Evolutionary conservation across 768 basidiomycete species (phyloP), one percentile per base, ranked within the genome.

Genomic region (Hygrophoropsis aurantiaca): DNA sequence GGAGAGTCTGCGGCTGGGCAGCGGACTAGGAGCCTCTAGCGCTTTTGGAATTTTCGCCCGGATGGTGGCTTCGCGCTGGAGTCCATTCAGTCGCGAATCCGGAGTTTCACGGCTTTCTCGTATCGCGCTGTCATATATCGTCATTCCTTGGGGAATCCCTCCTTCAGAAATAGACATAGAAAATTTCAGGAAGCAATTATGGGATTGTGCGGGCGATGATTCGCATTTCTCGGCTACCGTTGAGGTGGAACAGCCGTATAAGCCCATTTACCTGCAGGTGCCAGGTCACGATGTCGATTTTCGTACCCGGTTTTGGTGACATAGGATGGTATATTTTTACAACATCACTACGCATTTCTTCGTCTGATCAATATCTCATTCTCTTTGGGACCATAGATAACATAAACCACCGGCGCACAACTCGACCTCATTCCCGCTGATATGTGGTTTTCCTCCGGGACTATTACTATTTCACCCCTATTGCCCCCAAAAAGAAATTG

Each of bases 121-220:
- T 9, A 58, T 62, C 11, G 56, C 60, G 11, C 52, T 62, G 52
- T 60, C 10, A 50, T 62, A 46, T 44, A 63, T 33, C 61, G 63
- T 20, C 58, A 58, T 15, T 44, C 60, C 27, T 52, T 48, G 18
- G 49, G 44, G 16, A n/a, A 45, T 13, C 52, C 48, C 19, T 30
- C 54, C 3, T 46, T 18, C 44, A 54, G 57, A 24, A 58, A 50
- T 36, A 18, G 18, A 19, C 13, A 19, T 63, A 11, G 54, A 56
- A 11, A 49, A 41, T 11, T 63, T 61, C 42, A 44, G 32, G 34
- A 51, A 51, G 20, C 56, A 58, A 11, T 51, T 63, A 34, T 32
- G 55, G 35, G 38, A 24, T 16, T 63, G 54, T 30, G 61, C 61
- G 2, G 59, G 48, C 10, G 30, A 21, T 8, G 56, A 58, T 23